Conservation (phyloP, 2,329 filamentous ascomycete genomes). For the Pyrenochaeta sp. region DNA sequence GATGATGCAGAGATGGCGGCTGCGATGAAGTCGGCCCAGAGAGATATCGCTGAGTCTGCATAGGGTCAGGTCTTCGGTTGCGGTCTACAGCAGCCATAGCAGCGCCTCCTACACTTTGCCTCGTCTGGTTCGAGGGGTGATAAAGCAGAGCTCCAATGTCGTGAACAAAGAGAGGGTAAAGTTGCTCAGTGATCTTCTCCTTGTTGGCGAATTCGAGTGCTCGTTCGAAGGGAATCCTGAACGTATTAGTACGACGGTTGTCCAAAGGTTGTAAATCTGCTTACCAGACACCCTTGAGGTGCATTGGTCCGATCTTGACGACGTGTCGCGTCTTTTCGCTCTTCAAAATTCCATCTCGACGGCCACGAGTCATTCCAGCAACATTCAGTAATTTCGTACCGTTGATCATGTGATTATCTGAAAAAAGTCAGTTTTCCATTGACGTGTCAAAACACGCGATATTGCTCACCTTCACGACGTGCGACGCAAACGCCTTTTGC, state of each 20-base stretch:
- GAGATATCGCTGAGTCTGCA: slow-evolving; percentile 60
- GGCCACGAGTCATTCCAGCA: slow-evolving; percentile 95
- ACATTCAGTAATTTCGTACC: slow-evolving; percentile 97
- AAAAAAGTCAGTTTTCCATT: slow-evolving; percentile 2
- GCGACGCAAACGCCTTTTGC: slow-evolving; percentile 96
- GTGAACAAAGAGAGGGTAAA: slow-evolving; percentile 97
- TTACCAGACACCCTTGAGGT: slow-evolving; percentile 76
- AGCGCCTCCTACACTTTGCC: slow-evolving; percentile 75
- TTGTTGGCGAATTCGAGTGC: slow-evolving; percentile 99
- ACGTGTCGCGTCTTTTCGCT: slow-evolving; percentile 97
- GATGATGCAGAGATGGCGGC: slow-evolving; percentile 76
- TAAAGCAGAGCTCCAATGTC: slow-evolving; percentile 95
- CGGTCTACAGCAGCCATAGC: slow-evolving; percentile 77
- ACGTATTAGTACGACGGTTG: slow-evolving; percentile 11
- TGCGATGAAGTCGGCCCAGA: slow-evolving; percentile 65
- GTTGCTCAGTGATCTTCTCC: slow-evolving; percentile 95
- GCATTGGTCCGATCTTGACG: slow-evolving; percentile 99
- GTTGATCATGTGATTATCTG: slow-evolving; percentile 99
- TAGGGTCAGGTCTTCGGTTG: slow-evolving; percentile 55
- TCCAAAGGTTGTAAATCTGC: slow-evolving; percentile 1
- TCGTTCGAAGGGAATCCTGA: slow-evolving; percentile 95
- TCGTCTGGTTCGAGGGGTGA: slow-evolving; percentile 85
- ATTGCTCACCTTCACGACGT: slow-evolving; percentile 77
- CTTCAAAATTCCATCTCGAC: slow-evolving; percentile 94
- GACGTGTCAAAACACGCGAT: not conserved